A percentile compares a stretch with the other conserved stretches of the same genome.
Conservation (phyloP, 768 basidiomycete genomes). For the Hypholoma sublateritium region DNA sequence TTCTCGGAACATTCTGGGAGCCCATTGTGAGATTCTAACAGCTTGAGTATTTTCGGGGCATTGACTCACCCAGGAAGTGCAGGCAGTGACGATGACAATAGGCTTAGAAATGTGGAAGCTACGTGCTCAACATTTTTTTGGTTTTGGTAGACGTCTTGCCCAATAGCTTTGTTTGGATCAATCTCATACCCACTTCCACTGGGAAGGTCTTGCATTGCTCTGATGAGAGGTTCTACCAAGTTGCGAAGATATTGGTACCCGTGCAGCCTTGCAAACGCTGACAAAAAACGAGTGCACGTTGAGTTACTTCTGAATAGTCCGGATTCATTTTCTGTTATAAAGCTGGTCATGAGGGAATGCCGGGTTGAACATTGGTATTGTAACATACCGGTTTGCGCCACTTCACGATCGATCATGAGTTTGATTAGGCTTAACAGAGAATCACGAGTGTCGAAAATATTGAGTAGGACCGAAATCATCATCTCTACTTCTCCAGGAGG, state of each 20-base stretch:
- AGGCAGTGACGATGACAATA: conserved; percentile 69
- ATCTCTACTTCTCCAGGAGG: conserved; percentile 78
- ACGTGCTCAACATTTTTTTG: conserved; percentile 70
- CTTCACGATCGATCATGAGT: conserved; percentile 83
- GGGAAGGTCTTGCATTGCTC: conserved; percentile 71
- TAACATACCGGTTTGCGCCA: conserved; percentile 65
- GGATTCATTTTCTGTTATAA: conserved; percentile 65
- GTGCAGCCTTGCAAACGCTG: conserved; percentile 84
- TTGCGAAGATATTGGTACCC: conserved; percentile 90
- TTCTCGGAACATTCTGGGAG: conserved; percentile 77
- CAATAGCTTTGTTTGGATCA: conserved; percentile 61
- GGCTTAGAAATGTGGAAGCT: conserved; percentile 71
- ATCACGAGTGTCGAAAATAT: conserved; percentile 79
- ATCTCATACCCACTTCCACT: conserved; percentile 75
- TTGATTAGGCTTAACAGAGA: conserved; percentile 75
- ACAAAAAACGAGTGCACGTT: conserved; percentile 83
- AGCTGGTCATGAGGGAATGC: not conserved
- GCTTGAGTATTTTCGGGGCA: not conserved
- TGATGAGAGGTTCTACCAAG: conserved; percentile 74
- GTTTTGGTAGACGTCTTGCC: conserved; percentile 67
- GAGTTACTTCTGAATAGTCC: conserved; percentile 88
- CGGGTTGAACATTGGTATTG: not conserved
- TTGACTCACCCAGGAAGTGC: conserved; percentile 71
- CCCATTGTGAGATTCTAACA: conserved; percentile 4
- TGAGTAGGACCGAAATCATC: conserved; percentile 82